phyloP scores from a whole-genome alignment of 176 grass and related monocot species.

The Hyparrhenia diplandra region DNA sequence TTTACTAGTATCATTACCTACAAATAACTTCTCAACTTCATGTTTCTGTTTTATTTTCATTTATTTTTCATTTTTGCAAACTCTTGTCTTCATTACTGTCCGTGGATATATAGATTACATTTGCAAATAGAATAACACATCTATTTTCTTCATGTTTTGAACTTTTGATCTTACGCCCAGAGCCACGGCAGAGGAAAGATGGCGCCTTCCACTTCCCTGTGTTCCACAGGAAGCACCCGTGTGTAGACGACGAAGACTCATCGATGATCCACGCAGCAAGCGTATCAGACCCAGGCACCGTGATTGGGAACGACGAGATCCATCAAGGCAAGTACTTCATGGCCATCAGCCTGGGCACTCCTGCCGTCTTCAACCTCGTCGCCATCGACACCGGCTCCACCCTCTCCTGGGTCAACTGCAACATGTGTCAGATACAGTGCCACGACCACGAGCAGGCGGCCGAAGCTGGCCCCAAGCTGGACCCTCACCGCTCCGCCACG shows the following conservation, averaged over 20 bases:
- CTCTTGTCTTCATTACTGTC: too few species aligned
- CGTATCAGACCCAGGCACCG: constrained; percentile 1
- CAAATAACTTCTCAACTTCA: too few species aligned
- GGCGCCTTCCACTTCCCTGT: constrained; percentile 33
- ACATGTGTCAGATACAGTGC: not conserved
- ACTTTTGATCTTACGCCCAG: not conserved
- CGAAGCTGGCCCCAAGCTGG: not conserved
- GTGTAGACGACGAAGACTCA: not conserved
- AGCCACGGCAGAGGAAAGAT: not conserved
- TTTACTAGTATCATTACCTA: too few species aligned
- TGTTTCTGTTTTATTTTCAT: too few species aligned
- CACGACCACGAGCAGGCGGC: not conserved
- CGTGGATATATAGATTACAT: too few species aligned
- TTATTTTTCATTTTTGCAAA: too few species aligned
- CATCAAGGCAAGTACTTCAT: constrained; percentile 27
- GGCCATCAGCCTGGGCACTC: constrained; percentile 33
- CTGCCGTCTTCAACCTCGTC: constrained; percentile 31
- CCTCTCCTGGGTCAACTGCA: constrained; percentile 32
- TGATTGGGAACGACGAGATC: constrained; percentile 5
- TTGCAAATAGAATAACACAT: too few species aligned
- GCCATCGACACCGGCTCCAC: constrained; percentile 37
- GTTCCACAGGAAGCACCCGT: constrained; percentile 28
- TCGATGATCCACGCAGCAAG: not conserved
- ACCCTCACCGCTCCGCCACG: constrained; percentile 11
- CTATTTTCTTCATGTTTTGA: too few species aligned